Conservation (phyloP, 257 asterid genomes). For the Fraxinus quadrangulata region DNA sequence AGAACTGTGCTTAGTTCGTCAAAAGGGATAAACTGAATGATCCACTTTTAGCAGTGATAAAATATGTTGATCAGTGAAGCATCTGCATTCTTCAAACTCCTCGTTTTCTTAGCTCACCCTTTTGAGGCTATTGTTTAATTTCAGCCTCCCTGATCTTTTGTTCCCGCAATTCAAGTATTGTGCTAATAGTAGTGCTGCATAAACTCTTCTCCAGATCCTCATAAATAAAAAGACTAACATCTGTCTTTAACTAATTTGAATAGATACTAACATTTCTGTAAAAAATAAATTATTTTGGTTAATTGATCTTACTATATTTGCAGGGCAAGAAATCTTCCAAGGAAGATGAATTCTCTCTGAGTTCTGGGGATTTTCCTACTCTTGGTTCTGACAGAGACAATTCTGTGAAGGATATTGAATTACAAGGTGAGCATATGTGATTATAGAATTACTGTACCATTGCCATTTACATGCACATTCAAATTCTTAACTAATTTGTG, state of each 20-base stretch:
- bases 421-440: conserved; percentile 49
- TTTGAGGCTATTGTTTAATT: not conserved
- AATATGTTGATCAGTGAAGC: not conserved
- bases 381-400: conserved; percentile 75
- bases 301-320: conserved; percentile 19
- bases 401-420: conserved; percentile 48
- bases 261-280: not conserved
- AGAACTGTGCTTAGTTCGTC: not conserved
- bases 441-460: conserved; percentile 8
- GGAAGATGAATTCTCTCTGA: conserved; percentile 77
- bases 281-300: not conserved
- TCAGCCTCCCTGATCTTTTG: not conserved
- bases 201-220: conserved; percentile 5
- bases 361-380: conserved; percentile 96
- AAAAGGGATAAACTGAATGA: not conserved
- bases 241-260: not conserved
- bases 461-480: not conserved
- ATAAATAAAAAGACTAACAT: not conserved
- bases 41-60: conserved; percentile 1
- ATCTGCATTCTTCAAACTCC: not conserved
- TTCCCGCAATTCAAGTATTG: not conserved
- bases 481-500: conserved; percentile 11
- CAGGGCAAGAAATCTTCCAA: conserved; percentile 73
- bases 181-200: conserved; percentile 22
- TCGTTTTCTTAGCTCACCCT: not conserved